Evolutionary conservation across 148 eudicot species (phyloP), one percentile per base, ranked within the genome.

Genomic region (Camellia lanceoleosa): DNA sequence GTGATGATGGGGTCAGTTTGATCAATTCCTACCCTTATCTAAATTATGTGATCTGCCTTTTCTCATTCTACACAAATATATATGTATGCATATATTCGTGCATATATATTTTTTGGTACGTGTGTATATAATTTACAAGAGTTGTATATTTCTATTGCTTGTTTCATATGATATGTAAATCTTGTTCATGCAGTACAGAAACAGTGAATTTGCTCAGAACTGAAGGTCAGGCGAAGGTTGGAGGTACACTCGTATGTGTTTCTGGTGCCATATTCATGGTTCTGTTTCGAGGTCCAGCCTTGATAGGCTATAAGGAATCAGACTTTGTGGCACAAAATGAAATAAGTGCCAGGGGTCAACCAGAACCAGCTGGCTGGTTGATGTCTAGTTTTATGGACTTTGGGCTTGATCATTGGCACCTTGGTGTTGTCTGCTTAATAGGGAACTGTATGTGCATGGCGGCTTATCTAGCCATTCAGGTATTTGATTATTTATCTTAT

Each of bases 361-460:
- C 97, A 66, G 97, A 91, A 72, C 98, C 92, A 59, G 89, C 85
- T 80, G 95, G 95, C 78, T 92, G 89, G 98, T 73, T 96, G 79
- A 68, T 90, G 63, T 85, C 91, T 73, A 88, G 76, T 61, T 80
- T 88, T 47, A 68, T 88, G 83, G 90, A 85, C 58, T 82, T 87
- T 49, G 97, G 97, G 60, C 64, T 96, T 79, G 97, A 92, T 63
- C 81, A 81, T 52, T 93, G 97, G 91, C 92, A 93, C 83, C 87
- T 93, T 75, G 99, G 99, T 49, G 94, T 92, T 43, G 71, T 96
- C 78, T 96, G 99, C 85, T 84, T 96, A 56, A 88, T 93, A 59
- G 99, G 99, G 67, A 96, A 96, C 84, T 93, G 98, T 84, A 89
- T 93, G 87, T 96, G 95, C 92, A 91, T 92, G 93, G 99, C 99